Evolutionary conservation across 768 basidiomycete species (phyloP).

Genomic region (Suillus americanus): DNA sequence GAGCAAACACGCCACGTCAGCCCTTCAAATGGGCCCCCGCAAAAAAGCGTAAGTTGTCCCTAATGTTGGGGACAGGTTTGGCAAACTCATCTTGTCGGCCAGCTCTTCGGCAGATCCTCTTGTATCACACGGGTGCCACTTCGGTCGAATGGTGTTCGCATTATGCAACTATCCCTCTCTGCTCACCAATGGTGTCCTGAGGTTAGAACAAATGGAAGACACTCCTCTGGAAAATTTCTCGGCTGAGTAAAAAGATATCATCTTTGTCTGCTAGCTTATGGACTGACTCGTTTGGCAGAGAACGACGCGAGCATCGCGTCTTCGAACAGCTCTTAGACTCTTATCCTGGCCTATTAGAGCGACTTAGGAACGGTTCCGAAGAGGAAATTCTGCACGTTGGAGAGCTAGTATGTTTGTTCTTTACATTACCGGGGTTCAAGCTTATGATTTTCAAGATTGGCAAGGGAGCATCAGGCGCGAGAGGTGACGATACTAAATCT

Average conservation of each 20-base stretch:
- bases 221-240: background rate
- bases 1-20: background rate
- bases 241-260: background rate
- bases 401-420: background rate
- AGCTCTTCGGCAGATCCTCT: background rate
- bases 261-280: background rate
- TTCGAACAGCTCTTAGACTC: constrained; percentile 3
- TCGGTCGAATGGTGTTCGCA: background rate
- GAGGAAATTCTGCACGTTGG: constrained; percentile 3
- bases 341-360: constrained; percentile 2
- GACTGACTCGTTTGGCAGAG: constrained; percentile 3
- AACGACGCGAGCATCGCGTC: constrained; percentile 1
- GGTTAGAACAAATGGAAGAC: background rate
- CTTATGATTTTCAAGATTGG: background rate
- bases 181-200: background rate
- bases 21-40: background rate
- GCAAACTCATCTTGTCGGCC: background rate
- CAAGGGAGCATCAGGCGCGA: constrained; percentile 4
- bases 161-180: background rate
- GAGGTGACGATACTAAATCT: constrained; percentile 7
- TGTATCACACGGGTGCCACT: no score
- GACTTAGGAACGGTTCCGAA: constrained; percentile 2
- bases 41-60: background rate
- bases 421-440: background rate
- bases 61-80: background rate